phyloP scores from a whole-genome alignment of 352 stramenopile species.

The Phytophthora cactorum region DNA sequence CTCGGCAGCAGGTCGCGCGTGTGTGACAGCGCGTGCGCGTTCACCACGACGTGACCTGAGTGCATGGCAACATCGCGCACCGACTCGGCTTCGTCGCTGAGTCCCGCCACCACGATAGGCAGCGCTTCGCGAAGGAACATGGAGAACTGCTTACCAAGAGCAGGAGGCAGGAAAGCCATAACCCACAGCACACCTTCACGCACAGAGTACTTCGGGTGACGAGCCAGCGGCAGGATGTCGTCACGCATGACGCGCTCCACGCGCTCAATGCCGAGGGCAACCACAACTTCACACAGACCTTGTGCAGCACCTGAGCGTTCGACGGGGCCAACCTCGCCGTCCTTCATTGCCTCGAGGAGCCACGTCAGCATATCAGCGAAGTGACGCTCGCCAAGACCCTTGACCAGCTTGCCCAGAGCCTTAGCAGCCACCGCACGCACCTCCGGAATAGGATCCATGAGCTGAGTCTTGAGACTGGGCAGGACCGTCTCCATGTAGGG shows the following conservation, averaged over 20 bases:
- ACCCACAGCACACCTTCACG: conserved; percentile 99
- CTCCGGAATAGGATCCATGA: conserved; percentile 95
- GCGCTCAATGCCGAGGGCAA: conserved; percentile 81
- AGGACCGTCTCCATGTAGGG: conserved; percentile 98
- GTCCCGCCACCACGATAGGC: conserved; percentile 96
- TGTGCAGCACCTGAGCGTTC: conserved; percentile 98
- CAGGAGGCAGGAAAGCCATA: conserved; percentile 98
- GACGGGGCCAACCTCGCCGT: conserved; percentile 92
- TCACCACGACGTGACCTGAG: conserved; percentile 98
- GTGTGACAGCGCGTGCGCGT: conserved; percentile 96
- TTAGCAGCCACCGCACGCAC: conserved; percentile 95
- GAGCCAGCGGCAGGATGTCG: conserved; percentile 96
- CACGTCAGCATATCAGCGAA: conserved; percentile 97
- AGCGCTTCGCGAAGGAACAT: conserved; percentile 95
- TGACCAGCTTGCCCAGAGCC: conserved; percentile 95
- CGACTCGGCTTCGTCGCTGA: conserved; percentile 98
- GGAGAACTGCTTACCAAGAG: conserved; percentile 93
- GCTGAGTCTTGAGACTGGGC: conserved; percentile 94
- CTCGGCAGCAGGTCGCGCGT: conserved; percentile 97
- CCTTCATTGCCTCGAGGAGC: conserved; percentile 97
- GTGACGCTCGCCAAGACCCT: conserved; percentile 95
- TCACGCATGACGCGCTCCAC: conserved; percentile 84
- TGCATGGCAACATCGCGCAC: conserved; percentile 98
- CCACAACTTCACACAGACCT: conserved; percentile 97
- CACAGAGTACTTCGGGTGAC: conserved; percentile 94